phyloP scores from a whole-genome alignment of 495 filamentous ascomycete genomes.

The Penicillium turbatum region DNA sequence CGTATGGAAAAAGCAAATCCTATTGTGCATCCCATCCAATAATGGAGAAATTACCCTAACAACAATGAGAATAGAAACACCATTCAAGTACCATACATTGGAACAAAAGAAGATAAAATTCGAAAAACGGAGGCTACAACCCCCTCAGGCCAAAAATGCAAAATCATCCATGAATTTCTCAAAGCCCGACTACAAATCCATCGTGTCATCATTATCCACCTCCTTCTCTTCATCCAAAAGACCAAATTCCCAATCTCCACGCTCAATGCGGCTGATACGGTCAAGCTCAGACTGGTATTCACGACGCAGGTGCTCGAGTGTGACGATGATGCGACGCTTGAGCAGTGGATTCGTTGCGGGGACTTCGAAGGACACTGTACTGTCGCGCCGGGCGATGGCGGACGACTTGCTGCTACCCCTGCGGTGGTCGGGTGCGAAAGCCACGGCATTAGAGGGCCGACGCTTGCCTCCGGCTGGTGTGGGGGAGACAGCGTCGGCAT shows the following conservation, averaged over 20 bases:
- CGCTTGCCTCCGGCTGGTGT: constrained; percentile 10
- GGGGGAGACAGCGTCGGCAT: constrained; percentile 20
- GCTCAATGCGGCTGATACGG: constrained; percentile 58
- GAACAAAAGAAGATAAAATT: constrained; percentile 12
- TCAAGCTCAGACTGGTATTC: constrained; percentile 88
- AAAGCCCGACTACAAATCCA: constrained; percentile 35
- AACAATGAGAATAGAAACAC: constrained; percentile 16
- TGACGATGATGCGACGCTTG: constrained; percentile 56
- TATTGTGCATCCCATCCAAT: constrained; percentile 21
- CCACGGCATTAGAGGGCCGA: constrained; percentile 12
- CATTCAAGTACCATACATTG: constrained; percentile 15
- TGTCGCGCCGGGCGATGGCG: constrained; percentile 3
- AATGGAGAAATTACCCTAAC: constrained; percentile 13
- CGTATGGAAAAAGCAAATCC: constrained; percentile 3
- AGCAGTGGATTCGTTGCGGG: constrained; percentile 11
- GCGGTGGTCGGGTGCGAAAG: constrained; percentile 15
- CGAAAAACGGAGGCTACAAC: background rate
- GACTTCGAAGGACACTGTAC: constrained; percentile 3
- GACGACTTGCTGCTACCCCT: constrained; percentile 26
- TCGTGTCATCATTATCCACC: constrained; percentile 39
- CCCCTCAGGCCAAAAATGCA: background rate
- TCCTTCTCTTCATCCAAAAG: constrained; percentile 31
- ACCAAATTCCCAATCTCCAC: constrained; percentile 59
- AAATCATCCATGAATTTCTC: constrained; percentile 6
- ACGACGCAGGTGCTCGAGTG: constrained; percentile 74